Base-by-base conservation (phyloP, 108 stramenopile genomes). In the Chaetoceros tenuissimus region DNA sequence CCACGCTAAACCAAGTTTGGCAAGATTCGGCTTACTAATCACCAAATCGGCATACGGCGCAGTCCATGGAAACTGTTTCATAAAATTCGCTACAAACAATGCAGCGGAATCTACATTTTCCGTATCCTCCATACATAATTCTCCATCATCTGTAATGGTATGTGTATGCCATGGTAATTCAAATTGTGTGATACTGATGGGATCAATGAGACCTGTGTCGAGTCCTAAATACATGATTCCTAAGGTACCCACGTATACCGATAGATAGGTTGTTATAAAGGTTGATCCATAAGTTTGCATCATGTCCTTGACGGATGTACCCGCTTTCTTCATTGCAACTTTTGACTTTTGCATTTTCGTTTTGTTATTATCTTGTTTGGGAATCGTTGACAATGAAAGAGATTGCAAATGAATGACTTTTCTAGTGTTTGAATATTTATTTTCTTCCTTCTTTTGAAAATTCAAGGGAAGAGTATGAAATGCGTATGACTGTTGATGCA, bases 1-100 rank as follows among this genome's bases (percentile, higher is more conserved):
- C 96, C 96, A 97, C 3, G 96, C 94, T 5, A 97, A 78, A 10
- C 67, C 94, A 53, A 97, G 79, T 75, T 90, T 95, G 2, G 89
- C 88, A 46, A 80, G 60, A 48, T 74, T 63, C 0, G 94, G 95
- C 65, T 95, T 84, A 46, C 68, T 46, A 51, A 77, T 73, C 31
- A 94, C 53, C 29, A 71, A 61, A 0, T 79, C 85, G 2, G 73
- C 85, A 5, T 67, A 71, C 24, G 68, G 59, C 29, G 66, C 63
- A 24, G 88, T 84, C 69, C 71, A 80, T 10, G 86, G 57, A 60
- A 78, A 90, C 21, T 59, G 65, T 24, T 78, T 62, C 74, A 92
- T 54, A 20, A 82, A 66, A 22, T 69, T 68, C 3, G 68, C 68
- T n/a, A 89, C 73, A 20, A 78, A 30, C n/a, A 85, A 69, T 24